Base-by-base conservation (phyloP, 495 filamentous ascomycete genomes). In the Hyphodiscus hymeniophilus region DNA sequence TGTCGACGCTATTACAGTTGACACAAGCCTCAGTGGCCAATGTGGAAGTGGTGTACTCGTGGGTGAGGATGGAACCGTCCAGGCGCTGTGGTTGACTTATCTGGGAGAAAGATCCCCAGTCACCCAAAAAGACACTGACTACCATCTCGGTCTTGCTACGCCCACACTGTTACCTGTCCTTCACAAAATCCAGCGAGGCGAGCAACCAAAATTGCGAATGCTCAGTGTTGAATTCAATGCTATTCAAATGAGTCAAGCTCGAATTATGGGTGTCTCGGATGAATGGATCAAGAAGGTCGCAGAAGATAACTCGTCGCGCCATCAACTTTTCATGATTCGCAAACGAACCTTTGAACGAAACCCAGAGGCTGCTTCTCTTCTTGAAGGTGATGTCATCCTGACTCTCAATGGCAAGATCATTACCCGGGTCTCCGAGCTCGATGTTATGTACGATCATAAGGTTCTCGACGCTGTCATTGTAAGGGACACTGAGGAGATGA, bases 241-340 rank as follows among this genome's bases (percentile, higher is more conserved):
- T 31, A 87, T 97, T 24, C 87, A 94, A 58, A 97, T 99, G 92
- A 86, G 81, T 48, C 92, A 97, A 67, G 92, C 84, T n/a, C 82
- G 90, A 21, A 88, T 96, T 50, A 97, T 99, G 94, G 94, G 94
- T 24, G 88, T 96, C 6, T 84, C 84, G 0, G 90, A 96, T 58
- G 84, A 94, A 41, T 96, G 92, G 94, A 95, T 97, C 54, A 73
- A 84, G 52, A 82, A 85, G 64, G 89, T 95, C 18, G 81, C 90
- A 28, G 63, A 77, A 43, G 85, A 89, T 44, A 95, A 96, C 57
- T 84, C 86, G 7, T 80, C 91, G 15, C 84, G 85, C 42, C 92
- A 99, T 62, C 92, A 97, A 64, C 77, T 99, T 17, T 99, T 99
- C 71, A 94, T 99, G 86, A 85, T 99, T 21, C 88, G 89, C 50